These are phyloP conservation scores for Backusella westeae DNA, from an alignment of 192 early-diverging fungal genomes.

Conservation along the genomic window DNA sequence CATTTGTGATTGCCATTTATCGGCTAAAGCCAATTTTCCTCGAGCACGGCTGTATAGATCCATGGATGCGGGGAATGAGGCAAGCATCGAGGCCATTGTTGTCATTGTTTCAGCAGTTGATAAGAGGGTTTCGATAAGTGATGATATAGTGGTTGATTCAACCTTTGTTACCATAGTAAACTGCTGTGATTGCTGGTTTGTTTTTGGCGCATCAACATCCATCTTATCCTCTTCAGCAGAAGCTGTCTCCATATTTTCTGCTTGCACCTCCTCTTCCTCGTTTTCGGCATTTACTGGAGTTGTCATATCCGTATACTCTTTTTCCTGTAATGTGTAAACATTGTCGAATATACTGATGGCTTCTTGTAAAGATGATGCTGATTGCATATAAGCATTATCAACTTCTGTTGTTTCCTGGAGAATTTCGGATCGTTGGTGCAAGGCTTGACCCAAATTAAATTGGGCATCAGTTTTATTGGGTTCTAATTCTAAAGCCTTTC, in stretches of 20 bases:
- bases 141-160: constrained; percentile 38
- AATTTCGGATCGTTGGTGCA: constrained; percentile 56
- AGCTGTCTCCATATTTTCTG: neutral
- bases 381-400: constrained; percentile 41
- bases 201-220: neutral
- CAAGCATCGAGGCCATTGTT: constrained; percentile 49
- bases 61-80: constrained; percentile 34
- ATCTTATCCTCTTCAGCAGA: constrained; percentile 3
- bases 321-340: constrained; percentile 48
- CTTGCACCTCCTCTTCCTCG: neutral
- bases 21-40: constrained; percentile 36
- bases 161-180: constrained; percentile 37
- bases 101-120: constrained; percentile 48
- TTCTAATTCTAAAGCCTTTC: constrained; percentile 44
- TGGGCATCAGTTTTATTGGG: constrained; percentile 57
- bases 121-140: constrained; percentile 52
- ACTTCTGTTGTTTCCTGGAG: constrained; percentile 48
- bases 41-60: constrained; percentile 42
- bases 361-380: constrained; percentile 46
- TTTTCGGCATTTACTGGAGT: neutral
- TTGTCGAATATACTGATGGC: constrained; percentile 48
- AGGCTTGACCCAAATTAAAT: constrained; percentile 70
- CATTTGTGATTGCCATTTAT: constrained; percentile 39
- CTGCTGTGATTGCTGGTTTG: constrained; percentile 28
- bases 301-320: constrained; percentile 31